Evolutionary conservation across 306 rosid genomes (phyloP).

Genomic region (Malus sylvestris): DNA sequence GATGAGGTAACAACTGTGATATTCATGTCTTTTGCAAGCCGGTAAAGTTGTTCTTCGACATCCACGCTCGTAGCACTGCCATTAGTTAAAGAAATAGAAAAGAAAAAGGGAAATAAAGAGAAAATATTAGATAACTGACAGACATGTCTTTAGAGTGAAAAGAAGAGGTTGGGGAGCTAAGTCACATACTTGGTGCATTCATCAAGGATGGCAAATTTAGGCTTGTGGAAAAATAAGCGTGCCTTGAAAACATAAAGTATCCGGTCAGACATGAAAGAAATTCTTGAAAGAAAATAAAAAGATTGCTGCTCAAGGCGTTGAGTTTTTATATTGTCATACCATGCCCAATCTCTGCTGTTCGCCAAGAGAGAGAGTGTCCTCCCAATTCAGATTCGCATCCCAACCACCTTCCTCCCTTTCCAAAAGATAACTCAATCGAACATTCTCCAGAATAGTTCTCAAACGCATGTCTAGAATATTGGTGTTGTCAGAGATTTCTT

Average conservation of each 20-base stretch:
- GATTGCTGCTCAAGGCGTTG: not conserved
- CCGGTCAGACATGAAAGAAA: constrained; percentile 18
- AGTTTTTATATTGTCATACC: constrained; percentile 29
- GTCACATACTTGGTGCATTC: constrained; percentile 94
- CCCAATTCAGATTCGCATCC: constrained; percentile 92
- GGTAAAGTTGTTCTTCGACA: constrained; percentile 92
- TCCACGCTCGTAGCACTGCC: constrained; percentile 95
- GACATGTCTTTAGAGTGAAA: not conserved
- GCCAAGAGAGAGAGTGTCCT: constrained; percentile 88
- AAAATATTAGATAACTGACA: not conserved
- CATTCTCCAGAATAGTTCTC: constrained; percentile 73
- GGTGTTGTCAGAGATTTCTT: constrained; percentile 22
- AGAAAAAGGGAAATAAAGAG: not conserved
- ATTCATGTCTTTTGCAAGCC: constrained; percentile 74
- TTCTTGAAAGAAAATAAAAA: constrained; percentile 15
- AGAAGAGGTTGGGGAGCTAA: not conserved
- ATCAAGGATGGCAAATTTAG: constrained; percentile 86
- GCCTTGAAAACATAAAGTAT: constrained; percentile 49
- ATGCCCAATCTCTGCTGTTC: constrained; percentile 99
- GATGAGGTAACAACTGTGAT: constrained; percentile 93
- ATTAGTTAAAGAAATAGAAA: constrained; percentile 11
- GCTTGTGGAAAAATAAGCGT: constrained; percentile 93
- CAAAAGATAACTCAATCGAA: constrained; percentile 85
- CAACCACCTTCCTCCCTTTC: constrained; percentile 76
- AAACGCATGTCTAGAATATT: constrained; percentile 53